phyloP scores from a whole-genome alignment of 352 stramenopile genomes.

The Pythium pectinolyticum region DNA sequence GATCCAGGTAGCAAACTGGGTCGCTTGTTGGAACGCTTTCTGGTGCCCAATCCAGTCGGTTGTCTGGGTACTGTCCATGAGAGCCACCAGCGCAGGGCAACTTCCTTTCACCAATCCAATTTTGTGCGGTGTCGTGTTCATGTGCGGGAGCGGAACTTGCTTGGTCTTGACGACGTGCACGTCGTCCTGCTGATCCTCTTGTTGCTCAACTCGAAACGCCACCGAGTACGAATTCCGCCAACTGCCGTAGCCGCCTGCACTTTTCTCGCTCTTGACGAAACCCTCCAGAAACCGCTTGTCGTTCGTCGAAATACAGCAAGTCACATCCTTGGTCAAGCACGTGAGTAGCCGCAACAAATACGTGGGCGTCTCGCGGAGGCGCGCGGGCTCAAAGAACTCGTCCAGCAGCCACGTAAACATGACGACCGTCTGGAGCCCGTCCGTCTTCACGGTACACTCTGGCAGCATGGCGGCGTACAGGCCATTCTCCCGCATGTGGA shows the following conservation, averaged over 20 bases:
- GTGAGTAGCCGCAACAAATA: constrained; percentile 73
- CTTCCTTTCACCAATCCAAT: background rate
- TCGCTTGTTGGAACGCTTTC: background rate
- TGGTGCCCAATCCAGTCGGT: background rate
- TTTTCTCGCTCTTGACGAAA: constrained; percentile 25
- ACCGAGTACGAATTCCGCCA: constrained; percentile 42
- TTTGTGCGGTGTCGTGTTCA: background rate
- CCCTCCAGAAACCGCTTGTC: constrained; percentile 37
- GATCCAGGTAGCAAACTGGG: background rate
- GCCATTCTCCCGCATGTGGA: constrained; percentile 46
- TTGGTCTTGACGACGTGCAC: background rate
- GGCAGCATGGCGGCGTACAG: constrained; percentile 47
- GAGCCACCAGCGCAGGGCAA: constrained; percentile 2
- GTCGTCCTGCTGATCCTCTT: constrained; percentile 25
- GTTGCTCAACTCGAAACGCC: constrained; percentile 33
- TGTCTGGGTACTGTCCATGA: background rate
- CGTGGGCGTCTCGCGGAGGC: constrained; percentile 59
- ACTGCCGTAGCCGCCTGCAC: constrained; percentile 18
- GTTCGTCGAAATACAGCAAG: constrained; percentile 45
- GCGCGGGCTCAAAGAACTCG: constrained; percentile 36
- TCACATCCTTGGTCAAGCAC: constrained; percentile 45
- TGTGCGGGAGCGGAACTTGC: background rate
- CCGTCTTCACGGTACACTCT: background rate
- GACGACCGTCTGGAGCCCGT: constrained; percentile 30
- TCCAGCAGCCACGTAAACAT: constrained; percentile 68